Percentiles rank a stretch among this genome's conserved stretches.
Conservation (phyloP, 2,329 filamentous ascomycete genomes). For the Sporothrix brasiliensis region DNA sequence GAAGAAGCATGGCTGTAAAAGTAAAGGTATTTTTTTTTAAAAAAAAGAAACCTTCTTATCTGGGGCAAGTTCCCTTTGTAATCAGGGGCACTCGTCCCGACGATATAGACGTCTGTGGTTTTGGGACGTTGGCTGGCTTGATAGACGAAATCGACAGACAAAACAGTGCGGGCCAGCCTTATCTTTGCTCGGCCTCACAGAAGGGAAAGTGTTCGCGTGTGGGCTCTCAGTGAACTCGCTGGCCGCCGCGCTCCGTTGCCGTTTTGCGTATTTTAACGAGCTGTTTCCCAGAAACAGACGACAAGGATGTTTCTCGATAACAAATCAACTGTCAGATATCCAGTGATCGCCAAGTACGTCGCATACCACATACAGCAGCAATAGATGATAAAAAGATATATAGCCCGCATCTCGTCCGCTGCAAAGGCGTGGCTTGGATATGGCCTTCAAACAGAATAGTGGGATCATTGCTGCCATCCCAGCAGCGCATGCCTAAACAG, state of each 20-base stretch:
- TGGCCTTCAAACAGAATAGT: too few relatives aligned
- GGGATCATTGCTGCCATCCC: too few relatives aligned
- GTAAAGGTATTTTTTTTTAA: too few relatives aligned
- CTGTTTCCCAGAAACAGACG: constrained; percentile 5
- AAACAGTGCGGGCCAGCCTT: constrained; percentile 25
- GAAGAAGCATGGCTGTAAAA: neutral
- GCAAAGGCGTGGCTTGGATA: too few relatives aligned
- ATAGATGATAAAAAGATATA: neutral
- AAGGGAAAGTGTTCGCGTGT: neutral
- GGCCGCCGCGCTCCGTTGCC: constrained; percentile 9
- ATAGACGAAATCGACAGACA: too few relatives aligned
- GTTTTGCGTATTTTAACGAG: neutral
- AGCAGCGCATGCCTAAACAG: too few relatives aligned
- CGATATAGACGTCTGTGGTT: neutral
- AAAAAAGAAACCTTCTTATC: neutral
- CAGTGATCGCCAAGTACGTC: neutral
- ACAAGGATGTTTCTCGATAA: neutral
- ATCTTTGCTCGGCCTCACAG: neutral
- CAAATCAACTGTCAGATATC: neutral
- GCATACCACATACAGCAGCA: neutral
- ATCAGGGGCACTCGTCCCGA: neutral
- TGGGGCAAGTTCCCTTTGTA: constrained; percentile 1
- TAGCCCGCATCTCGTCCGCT: neutral
- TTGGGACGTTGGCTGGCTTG: neutral
- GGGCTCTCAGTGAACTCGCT: neutral